Percentiles rank a stretch among this genome's conserved stretches.
Conservation (phyloP, 495 filamentous ascomycete species). For the Podospora pseudocomata region DNA sequence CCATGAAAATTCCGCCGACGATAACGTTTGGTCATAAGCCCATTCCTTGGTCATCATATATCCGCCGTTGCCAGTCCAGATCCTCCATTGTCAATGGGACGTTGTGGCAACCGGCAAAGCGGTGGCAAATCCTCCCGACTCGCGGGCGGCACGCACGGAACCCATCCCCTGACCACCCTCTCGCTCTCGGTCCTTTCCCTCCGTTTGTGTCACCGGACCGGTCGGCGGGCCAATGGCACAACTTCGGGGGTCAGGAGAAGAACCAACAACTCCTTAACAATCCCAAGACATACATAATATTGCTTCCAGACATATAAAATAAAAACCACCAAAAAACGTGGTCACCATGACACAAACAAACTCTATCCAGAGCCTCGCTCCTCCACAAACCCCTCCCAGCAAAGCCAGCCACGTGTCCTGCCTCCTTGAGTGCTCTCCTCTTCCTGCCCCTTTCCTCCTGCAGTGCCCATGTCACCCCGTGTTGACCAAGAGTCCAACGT, state of each 20-base stretch:
- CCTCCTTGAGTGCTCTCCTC: neutral
- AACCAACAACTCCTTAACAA: neutral
- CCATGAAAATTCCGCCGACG: too few relatives aligned
- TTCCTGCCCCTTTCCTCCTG: neutral
- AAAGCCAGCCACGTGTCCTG: neutral
- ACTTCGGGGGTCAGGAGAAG: neutral
- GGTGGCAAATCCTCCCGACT: neutral
- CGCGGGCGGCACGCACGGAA: neutral
- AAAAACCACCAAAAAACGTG: neutral
- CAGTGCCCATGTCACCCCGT: neutral
- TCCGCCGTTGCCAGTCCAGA: neutral
- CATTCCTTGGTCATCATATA: neutral
- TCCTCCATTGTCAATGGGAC: neutral
- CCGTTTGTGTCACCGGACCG: too few relatives aligned
- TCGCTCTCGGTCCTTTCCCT: neutral
- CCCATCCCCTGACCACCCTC: neutral
- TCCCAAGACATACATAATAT: neutral
- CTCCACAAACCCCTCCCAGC: neutral
- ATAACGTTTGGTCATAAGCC: neutral
- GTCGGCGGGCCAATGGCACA: neutral
- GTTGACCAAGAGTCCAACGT: neutral
- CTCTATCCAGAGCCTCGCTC: neutral
- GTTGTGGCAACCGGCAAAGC: neutral
- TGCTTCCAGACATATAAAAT: neutral
- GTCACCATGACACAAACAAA: neutral